phyloP scores from a whole-genome alignment of 1,284 basidiomycete genomes.

The Fomitopsis schrenkii region DNA sequence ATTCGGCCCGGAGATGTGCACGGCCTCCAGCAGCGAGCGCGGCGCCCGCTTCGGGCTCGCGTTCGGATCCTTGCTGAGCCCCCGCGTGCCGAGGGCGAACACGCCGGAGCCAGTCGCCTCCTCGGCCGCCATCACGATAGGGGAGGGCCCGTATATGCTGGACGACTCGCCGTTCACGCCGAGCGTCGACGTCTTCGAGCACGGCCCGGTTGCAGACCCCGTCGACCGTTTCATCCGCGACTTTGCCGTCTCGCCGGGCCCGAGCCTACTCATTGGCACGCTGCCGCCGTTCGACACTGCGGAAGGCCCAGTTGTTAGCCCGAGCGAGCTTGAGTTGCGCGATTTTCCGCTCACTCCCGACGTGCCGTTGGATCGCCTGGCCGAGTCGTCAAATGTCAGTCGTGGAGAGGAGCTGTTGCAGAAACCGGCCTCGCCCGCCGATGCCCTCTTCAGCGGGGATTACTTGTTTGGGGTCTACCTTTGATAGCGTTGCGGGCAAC shows the following conservation, averaged over 20 bases:
- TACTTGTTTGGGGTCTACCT: background rate
- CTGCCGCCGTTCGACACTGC: background rate
- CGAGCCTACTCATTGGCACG: background rate
- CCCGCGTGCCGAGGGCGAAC: background rate
- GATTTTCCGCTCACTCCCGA: background rate
- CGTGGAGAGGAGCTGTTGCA: background rate
- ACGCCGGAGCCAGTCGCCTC: background rate
- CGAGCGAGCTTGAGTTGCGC: background rate
- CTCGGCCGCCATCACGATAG: background rate
- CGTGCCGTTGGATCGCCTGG: background rate
- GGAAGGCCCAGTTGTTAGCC: background rate
- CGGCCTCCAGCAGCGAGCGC: background rate
- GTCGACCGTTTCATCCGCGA: background rate
- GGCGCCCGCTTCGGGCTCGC: background rate
- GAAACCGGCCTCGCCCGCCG: background rate
- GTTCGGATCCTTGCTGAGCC: background rate
- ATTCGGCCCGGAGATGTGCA: background rate
- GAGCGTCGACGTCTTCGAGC: background rate
- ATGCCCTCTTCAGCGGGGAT: background rate
- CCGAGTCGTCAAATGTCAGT: too few relatives aligned
- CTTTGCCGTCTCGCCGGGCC: background rate
- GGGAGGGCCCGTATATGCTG: background rate
- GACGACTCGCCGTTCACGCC: constrained; percentile 1
- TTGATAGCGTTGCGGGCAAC: background rate
- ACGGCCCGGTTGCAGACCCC: background rate